Evolutionary conservation across 495 filamentous ascomycete species (phyloP).

Genomic region (Trichodelitschia bisporula): DNA sequence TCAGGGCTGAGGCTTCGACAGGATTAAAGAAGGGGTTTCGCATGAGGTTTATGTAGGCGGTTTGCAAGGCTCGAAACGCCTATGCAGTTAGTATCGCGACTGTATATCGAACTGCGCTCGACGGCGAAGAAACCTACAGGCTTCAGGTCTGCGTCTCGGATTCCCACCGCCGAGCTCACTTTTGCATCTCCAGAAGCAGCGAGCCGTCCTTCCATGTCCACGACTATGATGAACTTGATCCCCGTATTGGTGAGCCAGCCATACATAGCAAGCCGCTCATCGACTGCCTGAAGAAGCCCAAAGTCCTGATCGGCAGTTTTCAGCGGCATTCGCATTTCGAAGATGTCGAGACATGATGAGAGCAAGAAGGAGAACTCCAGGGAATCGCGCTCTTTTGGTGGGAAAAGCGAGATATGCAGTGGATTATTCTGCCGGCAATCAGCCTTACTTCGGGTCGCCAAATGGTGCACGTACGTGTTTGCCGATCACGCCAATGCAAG

Average conservation of each 20-base stretch:
- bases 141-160: constrained; percentile 66
- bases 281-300: constrained; percentile 73
- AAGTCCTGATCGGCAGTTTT: constrained; percentile 58
- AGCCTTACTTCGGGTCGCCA: too few relatives aligned
- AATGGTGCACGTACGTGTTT: constrained; percentile 41
- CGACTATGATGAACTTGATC: constrained; percentile 62
- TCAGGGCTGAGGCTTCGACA: constrained; percentile 44
- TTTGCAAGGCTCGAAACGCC: constrained; percentile 80
- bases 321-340: constrained; percentile 46
- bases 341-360: constrained; percentile 76
- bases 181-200: constrained; percentile 11
- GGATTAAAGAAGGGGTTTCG: constrained; percentile 92
- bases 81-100: not conserved
- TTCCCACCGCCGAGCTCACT: constrained; percentile 22
- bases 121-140: constrained; percentile 24
- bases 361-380: constrained; percentile 84
- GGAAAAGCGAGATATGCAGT: constrained; percentile 77
- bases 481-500: constrained; percentile 80
- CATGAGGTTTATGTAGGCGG: constrained; percentile 64
- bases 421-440: constrained; percentile 61
- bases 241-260: constrained; percentile 97
- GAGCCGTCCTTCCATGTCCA: constrained; percentile 53
- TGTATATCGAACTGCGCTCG: not conserved
- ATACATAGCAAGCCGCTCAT: constrained; percentile 77
- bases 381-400: constrained; percentile 31